Percentiles rank a stretch among this genome's conserved stretches.
Conservation (phyloP, 2,329 filamentous ascomycete genomes). For the Nigrospora oryzae region DNA sequence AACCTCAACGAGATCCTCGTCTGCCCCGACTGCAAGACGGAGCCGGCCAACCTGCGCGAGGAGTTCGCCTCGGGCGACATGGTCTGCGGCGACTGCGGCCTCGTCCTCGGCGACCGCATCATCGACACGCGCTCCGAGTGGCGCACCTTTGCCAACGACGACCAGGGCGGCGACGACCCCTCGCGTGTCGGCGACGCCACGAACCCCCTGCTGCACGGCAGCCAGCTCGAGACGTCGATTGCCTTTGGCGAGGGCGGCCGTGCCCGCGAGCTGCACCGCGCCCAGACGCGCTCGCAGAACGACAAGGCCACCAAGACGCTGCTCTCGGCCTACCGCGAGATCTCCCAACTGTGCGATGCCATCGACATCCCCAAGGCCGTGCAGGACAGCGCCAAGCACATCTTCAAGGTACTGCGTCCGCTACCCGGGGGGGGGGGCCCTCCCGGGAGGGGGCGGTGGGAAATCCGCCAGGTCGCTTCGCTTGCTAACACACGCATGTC, state of each 20-base stretch:
- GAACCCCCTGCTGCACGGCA: constrained; percentile 82
- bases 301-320: constrained; percentile 80
- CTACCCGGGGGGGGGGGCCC: too few relatives aligned
- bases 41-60: constrained; percentile 86
- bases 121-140: constrained; percentile 96
- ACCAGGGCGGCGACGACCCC: constrained; percentile 91
- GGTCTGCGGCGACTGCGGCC: constrained; percentile 83
- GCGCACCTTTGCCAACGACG: constrained; percentile 98
- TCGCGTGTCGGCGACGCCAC: constrained; percentile 94
- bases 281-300: constrained; percentile 62
- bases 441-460: too few relatives aligned
- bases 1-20: constrained; percentile 81
- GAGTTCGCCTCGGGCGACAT: constrained; percentile 90
- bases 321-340: constrained; percentile 80
- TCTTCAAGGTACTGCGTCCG: constrained; percentile 56
- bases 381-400: constrained; percentile 83
- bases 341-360: constrained; percentile 77
- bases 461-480: too few relatives aligned
- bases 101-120: constrained; percentile 83
- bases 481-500: too few relatives aligned
- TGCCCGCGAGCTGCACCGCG: constrained; percentile 59
- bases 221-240: constrained; percentile 82
- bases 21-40: constrained; percentile 85
- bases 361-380: constrained; percentile 75
- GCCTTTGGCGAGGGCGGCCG: constrained; percentile 70